Evolutionary conservation across 2,329 filamentous ascomycete genomes (phyloP).

Genomic region (Alternaria sp.): DNA sequence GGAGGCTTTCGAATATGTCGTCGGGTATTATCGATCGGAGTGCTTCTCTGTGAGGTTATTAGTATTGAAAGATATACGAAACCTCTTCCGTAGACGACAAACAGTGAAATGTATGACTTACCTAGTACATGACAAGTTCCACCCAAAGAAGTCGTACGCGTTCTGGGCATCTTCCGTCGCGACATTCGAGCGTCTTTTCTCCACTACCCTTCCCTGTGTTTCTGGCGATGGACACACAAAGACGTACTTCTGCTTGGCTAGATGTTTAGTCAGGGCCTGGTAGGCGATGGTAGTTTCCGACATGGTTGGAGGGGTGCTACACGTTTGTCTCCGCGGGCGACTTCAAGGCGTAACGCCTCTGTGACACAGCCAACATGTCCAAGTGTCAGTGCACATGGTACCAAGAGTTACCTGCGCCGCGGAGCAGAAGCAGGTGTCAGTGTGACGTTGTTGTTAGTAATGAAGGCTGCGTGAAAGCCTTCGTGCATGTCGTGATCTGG

Average conservation of each 20-base stretch:
- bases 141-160: conserved; percentile 30
- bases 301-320: conserved; percentile 10
- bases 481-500: background rate
- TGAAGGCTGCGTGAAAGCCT: background rate
- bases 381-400: background rate
- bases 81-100: background rate
- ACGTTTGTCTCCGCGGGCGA: conserved; percentile 3
- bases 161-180: conserved; percentile 22
- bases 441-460: conserved; percentile 21
- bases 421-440: conserved; percentile 15
- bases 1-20: conserved; percentile 15
- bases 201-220: conserved; percentile 24
- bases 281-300: conserved; percentile 13
- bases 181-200: conserved; percentile 16
- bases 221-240: conserved; percentile 33
- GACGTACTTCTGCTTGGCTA: conserved; percentile 18
- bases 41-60: conserved; percentile 7
- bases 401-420: conserved; percentile 1
- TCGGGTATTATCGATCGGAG: conserved; percentile 22
- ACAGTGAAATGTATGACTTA: background rate
- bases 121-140: conserved; percentile 28
- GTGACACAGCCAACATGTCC: background rate
- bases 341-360: background rate
- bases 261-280: conserved; percentile 18
- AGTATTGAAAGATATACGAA: background rate